A percentile compares a stretch with the other conserved stretches of the same genome.
Conservation (phyloP, 202 grass and related monocot genomes). For the Carex arenaria region DNA sequence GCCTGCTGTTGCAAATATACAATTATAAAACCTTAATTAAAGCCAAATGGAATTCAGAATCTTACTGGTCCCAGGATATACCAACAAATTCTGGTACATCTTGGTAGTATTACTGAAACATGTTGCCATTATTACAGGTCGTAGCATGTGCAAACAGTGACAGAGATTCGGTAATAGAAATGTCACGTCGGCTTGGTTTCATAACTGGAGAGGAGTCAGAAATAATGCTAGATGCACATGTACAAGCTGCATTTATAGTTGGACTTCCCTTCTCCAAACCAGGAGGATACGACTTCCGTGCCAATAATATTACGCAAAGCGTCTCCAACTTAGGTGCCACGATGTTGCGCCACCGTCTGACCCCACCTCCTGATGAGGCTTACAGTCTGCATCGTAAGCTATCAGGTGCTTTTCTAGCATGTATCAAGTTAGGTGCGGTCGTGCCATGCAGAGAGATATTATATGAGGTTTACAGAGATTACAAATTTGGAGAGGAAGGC, state of each 20-base stretch:
- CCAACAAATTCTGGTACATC: neutral
- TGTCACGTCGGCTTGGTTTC: constrained; percentile 89
- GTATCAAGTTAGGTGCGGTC: constrained; percentile 80
- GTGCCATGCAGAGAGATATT: constrained; percentile 84
- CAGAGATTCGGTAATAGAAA: constrained; percentile 55
- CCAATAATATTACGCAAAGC: constrained; percentile 73
- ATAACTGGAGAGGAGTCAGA: constrained; percentile 75
- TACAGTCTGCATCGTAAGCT: constrained; percentile 95
- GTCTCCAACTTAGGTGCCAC: constrained; percentile 85
- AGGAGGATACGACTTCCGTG: constrained; percentile 61
- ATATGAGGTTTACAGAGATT: constrained; percentile 51
- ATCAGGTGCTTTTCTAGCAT: constrained; percentile 88
- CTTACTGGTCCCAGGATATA: neutral
- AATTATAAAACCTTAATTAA: constrained; percentile 7
- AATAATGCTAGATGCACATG: constrained; percentile 89
- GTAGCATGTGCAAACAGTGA: constrained; percentile 86
- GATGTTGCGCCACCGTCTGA: constrained; percentile 84
- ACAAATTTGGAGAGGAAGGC: constrained; percentile 42
- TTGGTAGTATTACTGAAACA: neutral
- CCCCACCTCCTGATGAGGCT: constrained; percentile 84
- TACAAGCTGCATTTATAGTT: constrained; percentile 78
- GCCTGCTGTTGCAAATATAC: neutral
- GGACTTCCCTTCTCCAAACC: constrained; percentile 64
- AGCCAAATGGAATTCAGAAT: neutral
- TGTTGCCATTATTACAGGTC: constrained; percentile 36